These are phyloP conservation scores for Nasturtium officinale DNA, from an alignment of 345 rosid species.

Conservation along the genomic window DNA sequence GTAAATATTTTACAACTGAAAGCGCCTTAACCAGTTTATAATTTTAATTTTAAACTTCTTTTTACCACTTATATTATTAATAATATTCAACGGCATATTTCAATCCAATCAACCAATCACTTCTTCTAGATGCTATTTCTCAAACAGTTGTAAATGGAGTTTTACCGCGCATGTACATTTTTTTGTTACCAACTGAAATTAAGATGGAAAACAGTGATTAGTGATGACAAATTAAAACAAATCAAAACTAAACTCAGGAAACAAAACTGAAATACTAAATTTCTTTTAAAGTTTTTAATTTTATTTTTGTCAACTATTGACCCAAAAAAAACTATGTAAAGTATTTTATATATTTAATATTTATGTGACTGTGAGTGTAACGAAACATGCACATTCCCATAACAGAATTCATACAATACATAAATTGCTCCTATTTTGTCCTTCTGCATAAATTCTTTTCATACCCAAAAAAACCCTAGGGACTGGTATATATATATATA, in stretches of 20 bases:
- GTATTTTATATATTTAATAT: not conserved
- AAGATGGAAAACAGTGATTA: not conserved
- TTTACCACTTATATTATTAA: not conserved
- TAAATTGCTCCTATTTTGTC: conserved; percentile 38
- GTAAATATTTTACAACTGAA: not conserved
- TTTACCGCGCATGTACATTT: not conserved
- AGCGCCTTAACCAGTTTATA: not conserved
- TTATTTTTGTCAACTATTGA: not conserved
- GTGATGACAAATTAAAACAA: not conserved
- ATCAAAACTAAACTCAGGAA: conserved; percentile 1
- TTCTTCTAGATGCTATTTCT: not conserved
- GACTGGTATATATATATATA: conserved; percentile 7
- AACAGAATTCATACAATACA: conserved; percentile 38
- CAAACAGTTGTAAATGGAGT: not conserved
- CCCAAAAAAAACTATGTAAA: not conserved
- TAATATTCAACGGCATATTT: not conserved
- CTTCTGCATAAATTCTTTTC: conserved; percentile 42
- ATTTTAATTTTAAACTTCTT: not conserved
- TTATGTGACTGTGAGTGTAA: conserved; percentile 35
- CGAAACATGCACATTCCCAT: conserved; percentile 29
- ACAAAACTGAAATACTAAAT: conserved; percentile 10
- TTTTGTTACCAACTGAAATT: not conserved
- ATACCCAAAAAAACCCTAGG: conserved; percentile 44
- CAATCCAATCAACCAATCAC: not conserved
- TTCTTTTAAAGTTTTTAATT: conserved; percentile 4